phyloP scores from a whole-genome alignment of 345 rosid species.

The Salix koriyanagi region DNA sequence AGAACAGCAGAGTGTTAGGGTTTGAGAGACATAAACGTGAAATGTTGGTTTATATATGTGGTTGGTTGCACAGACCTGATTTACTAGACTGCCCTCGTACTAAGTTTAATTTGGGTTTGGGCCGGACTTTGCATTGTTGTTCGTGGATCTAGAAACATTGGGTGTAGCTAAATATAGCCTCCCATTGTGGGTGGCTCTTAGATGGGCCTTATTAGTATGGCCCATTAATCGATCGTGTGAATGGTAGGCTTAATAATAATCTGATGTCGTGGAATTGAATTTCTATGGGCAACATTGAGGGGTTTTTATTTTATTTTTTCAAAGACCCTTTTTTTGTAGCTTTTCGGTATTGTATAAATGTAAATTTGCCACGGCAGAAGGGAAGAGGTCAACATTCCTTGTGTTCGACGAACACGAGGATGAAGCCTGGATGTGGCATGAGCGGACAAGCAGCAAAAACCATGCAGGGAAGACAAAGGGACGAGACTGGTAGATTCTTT shows the following conservation, averaged over 20 bases:
- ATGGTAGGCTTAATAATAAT: background rate
- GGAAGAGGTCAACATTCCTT: background rate
- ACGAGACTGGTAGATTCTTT: background rate
- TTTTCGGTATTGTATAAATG: background rate
- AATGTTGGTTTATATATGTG: background rate
- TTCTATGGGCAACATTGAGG: too few relatives aligned
- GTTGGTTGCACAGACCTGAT: background rate
- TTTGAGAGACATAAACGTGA: background rate
- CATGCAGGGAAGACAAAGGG: background rate
- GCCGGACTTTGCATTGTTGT: background rate
- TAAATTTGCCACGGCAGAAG: background rate
- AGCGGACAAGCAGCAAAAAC: background rate
- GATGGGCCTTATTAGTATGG: background rate
- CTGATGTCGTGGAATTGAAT: too few relatives aligned
- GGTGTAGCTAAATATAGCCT: background rate
- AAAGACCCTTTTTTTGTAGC: too few relatives aligned
- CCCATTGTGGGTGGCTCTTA: background rate
- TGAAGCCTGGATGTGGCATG: background rate
- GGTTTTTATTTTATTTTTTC: too few relatives aligned
- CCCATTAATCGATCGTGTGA: background rate
- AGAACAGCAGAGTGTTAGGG: slow-evolving; percentile 1
- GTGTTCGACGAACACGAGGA: background rate
- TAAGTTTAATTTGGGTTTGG: background rate
- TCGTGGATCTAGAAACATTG: background rate
- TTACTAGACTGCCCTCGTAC: background rate